These are phyloP conservation scores for Dendrothele bispora DNA, from an alignment of 768 basidiomycete genomes.

Conservation along the genomic window DNA sequence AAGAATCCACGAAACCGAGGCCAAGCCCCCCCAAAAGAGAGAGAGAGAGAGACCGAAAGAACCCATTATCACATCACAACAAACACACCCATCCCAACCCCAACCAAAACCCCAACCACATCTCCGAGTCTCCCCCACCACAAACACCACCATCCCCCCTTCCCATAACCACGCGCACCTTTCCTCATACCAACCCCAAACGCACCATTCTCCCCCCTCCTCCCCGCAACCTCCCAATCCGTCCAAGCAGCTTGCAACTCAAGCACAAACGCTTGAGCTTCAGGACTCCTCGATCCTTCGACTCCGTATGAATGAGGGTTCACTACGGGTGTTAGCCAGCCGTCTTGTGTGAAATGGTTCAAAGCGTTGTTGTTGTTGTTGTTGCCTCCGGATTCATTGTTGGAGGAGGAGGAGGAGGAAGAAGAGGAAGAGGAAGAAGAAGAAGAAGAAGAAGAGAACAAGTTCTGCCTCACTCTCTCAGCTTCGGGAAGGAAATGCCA, in stretches of 20 bases:
- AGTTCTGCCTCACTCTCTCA: constrained; percentile 49
- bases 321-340: constrained; percentile 76
- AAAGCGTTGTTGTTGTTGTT: constrained; percentile 22
- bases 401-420: not conserved
- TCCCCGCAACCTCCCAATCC: constrained; percentile 67
- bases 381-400: constrained; percentile 8
- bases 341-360: constrained; percentile 52
- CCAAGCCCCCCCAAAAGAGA: too few relatives aligned
- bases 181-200: not conserved
- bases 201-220: constrained; percentile 47
- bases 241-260: constrained; percentile 73
- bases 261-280: constrained; percentile 79
- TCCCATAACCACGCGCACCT: too few relatives aligned
- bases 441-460: constrained; percentile 24
- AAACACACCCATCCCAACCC: too few relatives aligned
- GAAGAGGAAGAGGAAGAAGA: constrained; percentile 15
- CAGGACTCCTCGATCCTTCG: constrained; percentile 60
- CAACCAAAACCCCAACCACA: too few relatives aligned
- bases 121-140: too few relatives aligned
- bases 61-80: too few relatives aligned
- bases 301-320: constrained; percentile 58
- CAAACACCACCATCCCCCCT: too few relatives aligned
- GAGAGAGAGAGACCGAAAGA: too few relatives aligned
- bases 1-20: too few relatives aligned
- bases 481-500: constrained; percentile 55